A percentile compares a stretch with the other conserved stretches of the same genome.
Conservation (phyloP, 768 basidiomycete species). For the Calocera viscosa region DNA sequence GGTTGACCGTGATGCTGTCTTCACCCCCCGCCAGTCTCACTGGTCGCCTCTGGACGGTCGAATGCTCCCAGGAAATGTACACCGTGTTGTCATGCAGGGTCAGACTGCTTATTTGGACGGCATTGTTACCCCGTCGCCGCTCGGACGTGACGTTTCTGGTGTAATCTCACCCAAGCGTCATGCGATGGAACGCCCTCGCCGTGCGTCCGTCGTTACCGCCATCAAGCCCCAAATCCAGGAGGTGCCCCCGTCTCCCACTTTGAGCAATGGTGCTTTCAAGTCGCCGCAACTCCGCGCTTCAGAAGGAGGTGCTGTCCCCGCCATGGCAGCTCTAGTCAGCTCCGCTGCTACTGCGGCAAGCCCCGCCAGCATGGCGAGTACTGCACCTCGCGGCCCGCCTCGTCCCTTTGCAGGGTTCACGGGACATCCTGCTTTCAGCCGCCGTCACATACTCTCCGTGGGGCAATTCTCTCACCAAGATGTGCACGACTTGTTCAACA, state of each 20-base stretch:
- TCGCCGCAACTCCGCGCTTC: neutral
- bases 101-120: slow-evolving; percentile 88
- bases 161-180: slow-evolving; percentile 1
- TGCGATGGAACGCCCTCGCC: neutral
- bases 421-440: slow-evolving; percentile 79
- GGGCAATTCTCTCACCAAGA: slow-evolving; percentile 82
- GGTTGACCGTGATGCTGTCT: slow-evolving; percentile 57
- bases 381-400: slow-evolving; percentile 12
- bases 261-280: neutral
- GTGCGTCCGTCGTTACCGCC: neutral
- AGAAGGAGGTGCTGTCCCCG: neutral
- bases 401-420: slow-evolving; percentile 35
- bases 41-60: slow-evolving; percentile 78
- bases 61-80: slow-evolving; percentile 58
- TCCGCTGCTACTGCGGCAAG: neutral
- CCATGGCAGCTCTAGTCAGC: neutral
- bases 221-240: neutral
- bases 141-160: slow-evolving; percentile 62
- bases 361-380: neutral
- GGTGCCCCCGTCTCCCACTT: neutral
- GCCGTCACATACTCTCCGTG: slow-evolving; percentile 84
- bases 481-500: slow-evolving; percentile 81
- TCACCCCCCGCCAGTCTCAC: slow-evolving; percentile 35
- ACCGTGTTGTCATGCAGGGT: slow-evolving; percentile 82
- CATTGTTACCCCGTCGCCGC: slow-evolving; percentile 42